A percentile compares a stretch with the other conserved stretches of the same genome.
phyloP scores from a whole-genome alignment of 768 basidiomycete species.

The Rhodocollybia butyracea region DNA sequence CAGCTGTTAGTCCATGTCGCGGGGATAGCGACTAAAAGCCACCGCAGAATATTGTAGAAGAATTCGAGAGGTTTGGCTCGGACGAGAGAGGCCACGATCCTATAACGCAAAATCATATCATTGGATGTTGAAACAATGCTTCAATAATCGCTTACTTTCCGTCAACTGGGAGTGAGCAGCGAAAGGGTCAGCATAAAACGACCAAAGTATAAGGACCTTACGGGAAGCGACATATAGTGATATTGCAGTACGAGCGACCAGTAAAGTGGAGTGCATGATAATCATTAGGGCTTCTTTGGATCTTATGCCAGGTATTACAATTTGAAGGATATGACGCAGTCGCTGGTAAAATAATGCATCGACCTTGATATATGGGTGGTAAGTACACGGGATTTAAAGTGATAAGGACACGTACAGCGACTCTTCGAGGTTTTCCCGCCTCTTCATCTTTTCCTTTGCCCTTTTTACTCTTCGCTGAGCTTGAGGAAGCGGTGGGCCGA shows the following conservation, averaged over 20 bases:
- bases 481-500: conserved; percentile 27
- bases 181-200: no score
- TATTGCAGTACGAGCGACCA: conserved; percentile 87
- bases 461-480: conserved; percentile 30
- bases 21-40: conserved; percentile 90
- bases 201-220: no score
- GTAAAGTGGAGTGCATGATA: conserved; percentile 82
- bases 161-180: no score
- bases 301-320: conserved; percentile 82
- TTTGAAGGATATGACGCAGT: conserved; percentile 70
- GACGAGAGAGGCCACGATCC: conserved; percentile 94
- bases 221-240: conserved; percentile 90
- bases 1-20: conserved; percentile 93
- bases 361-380: conserved; percentile 44
- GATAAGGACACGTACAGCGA: conserved; percentile 53
- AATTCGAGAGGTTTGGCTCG: conserved; percentile 79
- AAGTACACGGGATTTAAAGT: neutral
- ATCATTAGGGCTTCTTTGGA: conserved; percentile 89
- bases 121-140: conserved; percentile 2
- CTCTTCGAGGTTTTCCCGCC: conserved; percentile 48
- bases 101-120: conserved; percentile 26
- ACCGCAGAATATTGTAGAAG: conserved; percentile 79
- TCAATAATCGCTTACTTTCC: conserved; percentile 59
- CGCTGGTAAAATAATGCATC: conserved; percentile 89
- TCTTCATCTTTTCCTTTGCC: conserved; percentile 21